Percentiles rank a stretch among this genome's conserved stretches.
phyloP scores from a whole-genome alignment of 148 eudicot genomes.

The Arbutus unedo region DNA sequence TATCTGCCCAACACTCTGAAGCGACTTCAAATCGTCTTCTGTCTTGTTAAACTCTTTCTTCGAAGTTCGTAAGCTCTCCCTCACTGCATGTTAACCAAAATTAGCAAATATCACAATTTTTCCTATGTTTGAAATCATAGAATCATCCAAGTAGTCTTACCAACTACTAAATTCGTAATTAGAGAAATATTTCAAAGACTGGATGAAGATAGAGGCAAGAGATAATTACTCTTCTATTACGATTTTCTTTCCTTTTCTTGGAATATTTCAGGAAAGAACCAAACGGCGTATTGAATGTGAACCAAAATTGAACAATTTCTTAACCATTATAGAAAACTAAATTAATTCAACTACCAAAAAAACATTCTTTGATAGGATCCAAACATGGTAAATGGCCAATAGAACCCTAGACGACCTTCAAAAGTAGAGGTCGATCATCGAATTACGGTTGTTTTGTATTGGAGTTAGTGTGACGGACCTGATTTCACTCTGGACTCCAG shows the following conservation, averaged over 20 bases:
- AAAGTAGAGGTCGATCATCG: background rate
- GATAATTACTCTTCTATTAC: background rate
- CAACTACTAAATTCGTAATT: background rate
- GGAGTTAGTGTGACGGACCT: conserved; percentile 25
- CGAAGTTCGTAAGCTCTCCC: conserved; percentile 58
- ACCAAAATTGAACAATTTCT: background rate
- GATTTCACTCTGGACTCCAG: conserved; percentile 44
- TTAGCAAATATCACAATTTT: background rate
- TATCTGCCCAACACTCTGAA: conserved; percentile 98
- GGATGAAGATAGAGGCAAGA: background rate
- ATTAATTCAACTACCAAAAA: background rate
- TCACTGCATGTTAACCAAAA: conserved; percentile 35
- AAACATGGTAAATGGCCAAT: background rate
- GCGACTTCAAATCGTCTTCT: conserved; percentile 95
- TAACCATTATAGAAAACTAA: background rate
- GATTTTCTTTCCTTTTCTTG: background rate
- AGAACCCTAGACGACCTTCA: conserved; percentile 2
- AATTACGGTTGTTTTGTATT: conserved; percentile 18
- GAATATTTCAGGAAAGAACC: background rate
- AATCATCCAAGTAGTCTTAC: background rate
- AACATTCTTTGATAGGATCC: background rate
- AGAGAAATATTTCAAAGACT: background rate
- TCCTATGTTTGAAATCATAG: background rate
- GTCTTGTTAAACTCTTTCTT: conserved; percentile 91
- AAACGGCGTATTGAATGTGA: background rate